Percentiles rank a stretch among this genome's conserved stretches.
phyloP scores from a whole-genome alignment of 2,329 filamentous ascomycete species.

The Fusarium dlaminii region DNA sequence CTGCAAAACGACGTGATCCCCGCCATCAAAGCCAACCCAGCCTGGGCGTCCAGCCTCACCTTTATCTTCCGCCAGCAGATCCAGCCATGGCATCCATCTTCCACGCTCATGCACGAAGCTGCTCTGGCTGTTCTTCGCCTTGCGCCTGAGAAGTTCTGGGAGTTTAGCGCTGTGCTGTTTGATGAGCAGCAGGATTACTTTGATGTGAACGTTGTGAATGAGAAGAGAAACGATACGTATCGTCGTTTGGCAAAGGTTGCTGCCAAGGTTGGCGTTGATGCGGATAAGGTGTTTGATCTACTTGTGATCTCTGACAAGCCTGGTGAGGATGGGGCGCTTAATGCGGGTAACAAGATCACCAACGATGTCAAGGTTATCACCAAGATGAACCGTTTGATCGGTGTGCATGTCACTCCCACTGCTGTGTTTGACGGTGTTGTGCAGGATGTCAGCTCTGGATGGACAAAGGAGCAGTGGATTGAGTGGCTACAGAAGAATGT shows the following conservation, averaged over 20 bases:
- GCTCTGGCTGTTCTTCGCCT: constrained; percentile 80
- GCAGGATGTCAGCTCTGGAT: constrained; percentile 81
- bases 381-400: constrained; percentile 80
- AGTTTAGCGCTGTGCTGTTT: constrained; percentile 75
- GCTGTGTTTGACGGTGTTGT: constrained; percentile 89
- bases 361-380: constrained; percentile 85
- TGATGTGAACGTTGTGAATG: constrained; percentile 83
- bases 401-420: constrained; percentile 91
- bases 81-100: constrained; percentile 94
- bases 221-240: constrained; percentile 87
- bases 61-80: constrained; percentile 91
- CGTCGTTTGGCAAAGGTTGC: constrained; percentile 80
- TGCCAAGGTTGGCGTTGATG: constrained; percentile 72
- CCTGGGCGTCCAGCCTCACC: constrained; percentile 66
- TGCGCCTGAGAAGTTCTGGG: constrained; percentile 79
- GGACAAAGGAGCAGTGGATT: constrained; percentile 83
- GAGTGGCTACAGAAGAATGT: constrained; percentile 76
- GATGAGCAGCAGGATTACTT: constrained; percentile 79
- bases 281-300: constrained; percentile 73
- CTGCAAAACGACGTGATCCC: constrained; percentile 74
- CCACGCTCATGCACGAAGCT: constrained; percentile 83
- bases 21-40: constrained; percentile 68
- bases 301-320: constrained; percentile 76
- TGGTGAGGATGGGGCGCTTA: constrained; percentile 73
- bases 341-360: constrained; percentile 83